Conservation (phyloP, 2,329 filamentous ascomycete species). For the Calcarisporium arbuscula region DNA sequence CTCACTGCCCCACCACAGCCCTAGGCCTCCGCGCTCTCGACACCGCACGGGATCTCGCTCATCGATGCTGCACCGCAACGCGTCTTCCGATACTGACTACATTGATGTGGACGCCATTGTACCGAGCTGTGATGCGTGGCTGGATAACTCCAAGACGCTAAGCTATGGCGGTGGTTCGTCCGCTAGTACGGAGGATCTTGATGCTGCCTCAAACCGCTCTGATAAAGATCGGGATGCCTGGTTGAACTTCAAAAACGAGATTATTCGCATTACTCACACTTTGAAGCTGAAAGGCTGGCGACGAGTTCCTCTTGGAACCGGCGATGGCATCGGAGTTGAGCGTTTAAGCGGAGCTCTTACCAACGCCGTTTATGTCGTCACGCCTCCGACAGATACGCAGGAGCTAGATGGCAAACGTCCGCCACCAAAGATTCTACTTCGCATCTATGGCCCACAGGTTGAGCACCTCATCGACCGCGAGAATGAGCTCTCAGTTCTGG, state of each 20-base stretch:
- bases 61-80: constrained; percentile 38
- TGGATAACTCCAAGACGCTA: constrained; percentile 88
- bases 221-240: constrained; percentile 71
- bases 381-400: constrained; percentile 61
- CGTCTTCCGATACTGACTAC: constrained; percentile 81
- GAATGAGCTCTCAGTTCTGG: constrained; percentile 78
- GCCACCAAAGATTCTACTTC: constrained; percentile 69
- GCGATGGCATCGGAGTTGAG: constrained; percentile 62
- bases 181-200: constrained; percentile 33
- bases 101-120: constrained; percentile 76
- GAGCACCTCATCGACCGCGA: constrained; percentile 94
- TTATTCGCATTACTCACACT: constrained; percentile 83
- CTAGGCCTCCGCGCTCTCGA: constrained; percentile 38
- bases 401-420: constrained; percentile 34
- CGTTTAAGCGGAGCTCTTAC: constrained; percentile 86
- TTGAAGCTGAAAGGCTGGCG: constrained; percentile 89
- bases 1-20: constrained; percentile 35
- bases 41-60: constrained; percentile 22
- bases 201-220: constrained; percentile 32
- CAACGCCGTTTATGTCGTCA: constrained; percentile 93
- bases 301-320: constrained; percentile 65
- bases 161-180: constrained; percentile 55
- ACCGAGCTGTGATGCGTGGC: constrained; percentile 72
- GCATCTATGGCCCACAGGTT: constrained; percentile 91
- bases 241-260: constrained; percentile 86